Base-by-base conservation (phyloP, 805 yeast species). In the Yamadazyma philogaea region DNA sequence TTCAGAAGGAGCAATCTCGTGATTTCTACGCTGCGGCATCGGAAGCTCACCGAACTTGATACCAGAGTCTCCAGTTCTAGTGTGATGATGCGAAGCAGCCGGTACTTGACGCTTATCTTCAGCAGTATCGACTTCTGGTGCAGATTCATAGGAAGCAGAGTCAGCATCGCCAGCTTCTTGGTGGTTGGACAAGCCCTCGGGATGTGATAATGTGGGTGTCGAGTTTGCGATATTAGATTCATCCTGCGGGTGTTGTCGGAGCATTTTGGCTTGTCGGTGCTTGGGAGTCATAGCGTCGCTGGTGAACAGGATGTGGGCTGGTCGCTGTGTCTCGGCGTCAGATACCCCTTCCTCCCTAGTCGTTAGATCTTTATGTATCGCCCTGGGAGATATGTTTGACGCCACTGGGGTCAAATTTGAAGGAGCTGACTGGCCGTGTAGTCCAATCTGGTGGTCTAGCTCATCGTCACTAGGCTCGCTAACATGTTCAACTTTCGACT, bases 1-100 rank as follows among this genome's bases (percentile, higher is more conserved):
- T 56, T 90, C 96, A 37, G 84, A 78, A 1, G 96, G 96, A 26
- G 84, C 82, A 10, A 86, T 47, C 28, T 65, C 68, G 34, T 56
- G 51, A 6, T 54, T 67, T 17, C 81, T 56, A 45, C 69, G 70
- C 7, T 66, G 66, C 0, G 86, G 81, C 30, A 66, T 78, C 0
- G 87, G 87, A 19, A 83, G 64, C 37, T 63, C 64, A 6, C 78
- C 89, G 57, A 84, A 84, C 40, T 71, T 68, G 51, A 84, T 81
- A 26, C 74, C 75, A 31, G 51, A 16, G 6, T 43, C 63, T 5
- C 37, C 37, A 1, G 19, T 6, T 5, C 36, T 34, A n/a, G 34
- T 30, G 17, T 37, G 40, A 30, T 37, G 34, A 20, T 40, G 43
- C 2, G 43, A 20, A 12, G 43, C 31, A 10, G 10, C 16, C 4